These are phyloP conservation scores for Pythium chondricola DNA, from an alignment of 352 stramenopile genomes.

Conservation along the genomic window DNA sequence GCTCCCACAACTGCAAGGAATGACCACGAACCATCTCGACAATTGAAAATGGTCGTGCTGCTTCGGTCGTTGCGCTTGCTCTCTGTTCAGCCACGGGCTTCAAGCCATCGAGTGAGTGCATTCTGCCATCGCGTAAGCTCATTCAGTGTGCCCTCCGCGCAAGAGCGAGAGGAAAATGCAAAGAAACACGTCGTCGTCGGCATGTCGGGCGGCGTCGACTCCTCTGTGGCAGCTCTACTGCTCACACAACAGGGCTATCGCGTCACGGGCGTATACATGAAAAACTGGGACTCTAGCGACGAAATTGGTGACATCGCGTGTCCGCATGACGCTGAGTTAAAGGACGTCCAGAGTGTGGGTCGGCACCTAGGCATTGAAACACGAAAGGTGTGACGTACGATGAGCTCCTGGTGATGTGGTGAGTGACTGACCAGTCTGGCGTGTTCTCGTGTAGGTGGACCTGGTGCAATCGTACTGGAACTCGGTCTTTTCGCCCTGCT, in stretches of 20 bases:
- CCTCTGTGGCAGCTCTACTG: conserved; percentile 92
- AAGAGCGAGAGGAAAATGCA: conserved; percentile 7
- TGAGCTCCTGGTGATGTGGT: background rate
- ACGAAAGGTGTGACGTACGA: conserved; percentile 26
- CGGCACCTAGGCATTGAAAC: conserved; percentile 88
- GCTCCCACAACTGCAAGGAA: no score
- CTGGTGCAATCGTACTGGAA: conserved; percentile 97
- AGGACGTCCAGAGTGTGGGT: conserved; percentile 91
- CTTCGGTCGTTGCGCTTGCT: no score
- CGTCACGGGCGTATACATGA: conserved; percentile 97
- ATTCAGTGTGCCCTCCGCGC: background rate
- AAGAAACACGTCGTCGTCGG: conserved; percentile 90
- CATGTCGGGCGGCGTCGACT: conserved; percentile 98
- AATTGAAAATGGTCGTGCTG: no score
- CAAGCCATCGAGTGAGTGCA: no score
- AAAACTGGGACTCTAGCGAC: conserved; percentile 96
- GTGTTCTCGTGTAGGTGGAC: conserved; percentile 53
- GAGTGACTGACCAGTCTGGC: no score
- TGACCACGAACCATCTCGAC: no score
- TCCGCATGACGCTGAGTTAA: conserved; percentile 87
- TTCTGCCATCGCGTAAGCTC: no score
- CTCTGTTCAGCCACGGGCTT: no score
- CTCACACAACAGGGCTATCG: conserved; percentile 87
- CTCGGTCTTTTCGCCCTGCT: conserved; percentile 95
- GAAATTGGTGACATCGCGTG: conserved; percentile 85